Percentiles rank a stretch among this genome's conserved stretches.
Conservation (phyloP, 768 basidiomycete genomes). For the Calocera viscosa region DNA sequence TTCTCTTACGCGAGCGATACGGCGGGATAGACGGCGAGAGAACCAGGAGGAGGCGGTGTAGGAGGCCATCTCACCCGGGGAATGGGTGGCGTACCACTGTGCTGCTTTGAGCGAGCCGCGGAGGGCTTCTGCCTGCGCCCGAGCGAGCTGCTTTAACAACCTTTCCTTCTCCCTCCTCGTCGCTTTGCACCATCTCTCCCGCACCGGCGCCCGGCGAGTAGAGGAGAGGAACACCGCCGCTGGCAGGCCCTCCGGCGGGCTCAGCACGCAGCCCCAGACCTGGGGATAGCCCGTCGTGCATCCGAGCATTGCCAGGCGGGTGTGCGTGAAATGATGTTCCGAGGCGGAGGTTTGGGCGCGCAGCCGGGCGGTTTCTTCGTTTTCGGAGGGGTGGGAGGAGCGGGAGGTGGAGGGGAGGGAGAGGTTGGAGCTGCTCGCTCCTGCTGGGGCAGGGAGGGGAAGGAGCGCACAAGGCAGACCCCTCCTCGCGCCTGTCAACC, state of each 20-base stretch:
- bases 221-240: neutral
- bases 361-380: neutral
- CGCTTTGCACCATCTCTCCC: neutral
- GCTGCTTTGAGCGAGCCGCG: neutral
- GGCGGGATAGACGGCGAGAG: neutral
- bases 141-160: neutral
- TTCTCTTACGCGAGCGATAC: neutral
- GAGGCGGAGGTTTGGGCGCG: neutral
- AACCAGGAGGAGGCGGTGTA: neutral
- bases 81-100: neutral
- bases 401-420: neutral
- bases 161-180: neutral
- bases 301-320: neutral
- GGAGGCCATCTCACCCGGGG: neutral
- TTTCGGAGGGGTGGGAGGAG: neutral
- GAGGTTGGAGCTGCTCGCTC: neutral
- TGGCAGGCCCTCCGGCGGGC: neutral
- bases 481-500: neutral
- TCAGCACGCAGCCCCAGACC: neutral
- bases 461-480: neutral
- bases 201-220: neutral
- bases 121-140: neutral
- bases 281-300: neutral
- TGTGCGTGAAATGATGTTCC: neutral
- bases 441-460: neutral